Evolutionary conservation across 352 stramenopile species (phyloP).

Genomic region (Phytophthora boehmeriae): DNA sequence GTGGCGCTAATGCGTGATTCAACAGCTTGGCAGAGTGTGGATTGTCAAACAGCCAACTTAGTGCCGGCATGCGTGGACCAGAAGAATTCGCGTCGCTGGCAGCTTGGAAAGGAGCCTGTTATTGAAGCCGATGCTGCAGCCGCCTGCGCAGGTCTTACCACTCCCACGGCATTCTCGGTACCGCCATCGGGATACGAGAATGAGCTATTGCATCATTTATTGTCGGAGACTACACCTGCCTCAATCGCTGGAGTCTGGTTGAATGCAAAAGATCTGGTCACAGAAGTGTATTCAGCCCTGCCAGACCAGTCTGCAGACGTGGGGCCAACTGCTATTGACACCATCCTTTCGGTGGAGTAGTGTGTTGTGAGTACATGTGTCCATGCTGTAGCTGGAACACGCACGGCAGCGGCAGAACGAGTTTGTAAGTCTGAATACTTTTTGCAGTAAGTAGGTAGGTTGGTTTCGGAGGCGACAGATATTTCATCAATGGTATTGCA

Average conservation of each 20-base stretch:
- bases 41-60: constrained; percentile 53
- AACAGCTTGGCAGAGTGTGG: constrained; percentile 57
- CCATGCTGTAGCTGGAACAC: constrained; percentile 13
- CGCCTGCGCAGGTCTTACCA: constrained; percentile 25
- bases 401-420: not conserved
- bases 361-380: constrained; percentile 12
- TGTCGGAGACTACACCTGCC: constrained; percentile 33
- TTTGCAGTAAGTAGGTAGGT: not conserved
- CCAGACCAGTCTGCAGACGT: constrained; percentile 3
- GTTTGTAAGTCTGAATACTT: not conserved
- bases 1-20: constrained; percentile 50
- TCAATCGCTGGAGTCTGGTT: constrained; percentile 54
- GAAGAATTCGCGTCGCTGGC: constrained; percentile 41
- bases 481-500: constrained; percentile 20
- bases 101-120: constrained; percentile 32
- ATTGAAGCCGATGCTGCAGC: constrained; percentile 39
- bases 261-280: constrained; percentile 43
- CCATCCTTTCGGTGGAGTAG: constrained; percentile 35
- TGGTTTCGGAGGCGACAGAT: constrained; percentile 7
- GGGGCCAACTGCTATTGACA: constrained; percentile 16
- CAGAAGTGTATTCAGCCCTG: constrained; percentile 41
- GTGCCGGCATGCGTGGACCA: constrained; percentile 45
- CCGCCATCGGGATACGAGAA: constrained; percentile 66
- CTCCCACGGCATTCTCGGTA: constrained; percentile 38
- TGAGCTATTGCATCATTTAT: constrained; percentile 36